These are phyloP conservation scores for Mycena galopus DNA, from an alignment of 768 basidiomycete genomes.

Conservation along the genomic window DNA sequence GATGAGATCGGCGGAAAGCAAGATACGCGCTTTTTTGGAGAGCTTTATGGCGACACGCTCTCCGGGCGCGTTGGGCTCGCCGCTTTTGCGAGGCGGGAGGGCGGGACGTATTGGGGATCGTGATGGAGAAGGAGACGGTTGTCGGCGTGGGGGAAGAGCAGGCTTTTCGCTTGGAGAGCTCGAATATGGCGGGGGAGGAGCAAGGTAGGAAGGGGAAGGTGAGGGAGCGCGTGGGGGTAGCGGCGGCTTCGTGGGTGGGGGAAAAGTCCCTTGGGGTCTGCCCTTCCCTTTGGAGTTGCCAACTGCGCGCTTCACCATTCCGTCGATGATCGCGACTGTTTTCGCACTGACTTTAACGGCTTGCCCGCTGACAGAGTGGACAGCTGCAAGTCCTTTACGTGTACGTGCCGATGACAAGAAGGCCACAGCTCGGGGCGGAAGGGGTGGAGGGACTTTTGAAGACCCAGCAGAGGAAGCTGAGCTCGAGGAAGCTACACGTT, in stretches of 20 bases:
- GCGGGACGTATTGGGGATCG: slow-evolving; percentile 49
- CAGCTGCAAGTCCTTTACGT: slow-evolving; percentile 66
- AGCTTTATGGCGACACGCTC: slow-evolving; percentile 41
- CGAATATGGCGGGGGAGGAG: slow-evolving; percentile 28
- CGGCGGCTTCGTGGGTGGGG: slow-evolving; percentile 32
- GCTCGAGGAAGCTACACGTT: slow-evolving; percentile 46
- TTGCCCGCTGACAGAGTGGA: slow-evolving; percentile 74
- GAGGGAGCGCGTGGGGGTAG: slow-evolving; percentile 39
- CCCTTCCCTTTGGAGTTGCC: slow-evolving; percentile 56
- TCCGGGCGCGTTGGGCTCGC: background rate
- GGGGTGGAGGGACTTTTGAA: slow-evolving; percentile 47
- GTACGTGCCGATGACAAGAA: slow-evolving; percentile 73
- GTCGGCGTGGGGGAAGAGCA: slow-evolving; percentile 39
- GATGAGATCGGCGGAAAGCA: slow-evolving; percentile 77
- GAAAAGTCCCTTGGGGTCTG: slow-evolving; percentile 12
- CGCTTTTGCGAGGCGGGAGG: slow-evolving; percentile 49
- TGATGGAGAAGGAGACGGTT: slow-evolving; percentile 45
- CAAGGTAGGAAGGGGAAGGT: slow-evolving; percentile 34
- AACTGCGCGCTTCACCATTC: slow-evolving; percentile 68
- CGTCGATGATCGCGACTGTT: slow-evolving; percentile 72
- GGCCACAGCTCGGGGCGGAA: slow-evolving; percentile 60
- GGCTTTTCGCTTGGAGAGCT: slow-evolving; percentile 33
- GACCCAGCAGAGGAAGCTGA: slow-evolving; percentile 34
- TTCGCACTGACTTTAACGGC: slow-evolving; percentile 76
- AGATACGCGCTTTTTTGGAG: slow-evolving; percentile 59